Conservation (phyloP, 2,329 filamentous ascomycete species). For the Paecilomyces formosus region DNA sequence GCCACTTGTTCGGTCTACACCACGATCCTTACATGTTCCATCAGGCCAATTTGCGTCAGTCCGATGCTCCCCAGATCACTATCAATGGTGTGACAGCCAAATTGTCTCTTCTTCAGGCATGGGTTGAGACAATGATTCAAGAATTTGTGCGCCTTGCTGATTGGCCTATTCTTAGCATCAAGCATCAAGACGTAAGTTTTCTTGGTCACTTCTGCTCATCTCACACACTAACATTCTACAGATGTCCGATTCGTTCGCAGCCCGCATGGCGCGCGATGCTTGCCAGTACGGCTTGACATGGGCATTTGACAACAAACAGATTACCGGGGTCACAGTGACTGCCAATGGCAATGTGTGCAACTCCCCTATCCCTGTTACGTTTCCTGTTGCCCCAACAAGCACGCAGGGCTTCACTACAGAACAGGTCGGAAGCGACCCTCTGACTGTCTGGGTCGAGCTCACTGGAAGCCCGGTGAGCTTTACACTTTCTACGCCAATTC, state of each 20-base stretch:
- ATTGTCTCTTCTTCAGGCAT: constrained; percentile 50
- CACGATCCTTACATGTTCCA: constrained; percentile 58
- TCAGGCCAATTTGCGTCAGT: constrained; percentile 53
- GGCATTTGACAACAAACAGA: constrained; percentile 36
- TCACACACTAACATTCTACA: constrained; percentile 5
- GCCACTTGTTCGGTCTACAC: constrained; percentile 50
- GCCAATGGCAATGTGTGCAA: constrained; percentile 44
- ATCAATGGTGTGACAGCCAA: constrained; percentile 42
- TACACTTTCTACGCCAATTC: constrained; percentile 31
- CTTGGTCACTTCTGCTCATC: neutral
- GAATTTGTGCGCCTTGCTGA: constrained; percentile 47
- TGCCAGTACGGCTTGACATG: constrained; percentile 46
- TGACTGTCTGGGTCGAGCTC: constrained; percentile 45
- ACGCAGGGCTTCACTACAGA: constrained; percentile 42
- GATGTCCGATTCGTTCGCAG: constrained; percentile 44
- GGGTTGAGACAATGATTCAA: constrained; percentile 48
- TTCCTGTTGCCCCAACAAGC: constrained; percentile 39
- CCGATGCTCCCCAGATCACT: constrained; percentile 40
- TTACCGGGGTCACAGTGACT: constrained; percentile 45
- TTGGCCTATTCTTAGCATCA: constrained; percentile 50
- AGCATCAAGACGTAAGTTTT: constrained; percentile 46
- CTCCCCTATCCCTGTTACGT: constrained; percentile 48
- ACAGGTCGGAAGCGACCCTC: constrained; percentile 48
- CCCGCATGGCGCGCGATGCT: constrained; percentile 47
- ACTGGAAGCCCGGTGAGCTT: constrained; percentile 40